Percentiles rank a stretch among this genome's conserved stretches.
Conservation (phyloP, 495 filamentous ascomycete species). For the Aspergillus ellipticus region DNA sequence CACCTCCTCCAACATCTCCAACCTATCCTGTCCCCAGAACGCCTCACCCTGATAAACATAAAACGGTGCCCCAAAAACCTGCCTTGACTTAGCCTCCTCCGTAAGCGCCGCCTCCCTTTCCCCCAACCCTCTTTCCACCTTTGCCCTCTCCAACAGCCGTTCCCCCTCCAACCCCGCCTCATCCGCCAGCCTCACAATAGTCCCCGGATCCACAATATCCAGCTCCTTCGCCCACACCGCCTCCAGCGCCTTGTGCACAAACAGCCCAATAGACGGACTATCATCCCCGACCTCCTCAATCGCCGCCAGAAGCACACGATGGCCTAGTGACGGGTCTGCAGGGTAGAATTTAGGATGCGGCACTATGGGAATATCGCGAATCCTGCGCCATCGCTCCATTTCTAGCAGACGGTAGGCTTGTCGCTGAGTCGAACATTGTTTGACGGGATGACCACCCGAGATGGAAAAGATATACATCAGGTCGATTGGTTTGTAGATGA, state of each 20-base stretch:
- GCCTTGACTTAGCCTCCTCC: slow-evolving; percentile 1
- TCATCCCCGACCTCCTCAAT: slow-evolving; percentile 10
- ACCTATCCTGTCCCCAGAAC: slow-evolving; percentile 10
- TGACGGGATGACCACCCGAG: slow-evolving; percentile 9
- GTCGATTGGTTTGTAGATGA: slow-evolving; percentile 9
- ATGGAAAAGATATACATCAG: slow-evolving; percentile 10
- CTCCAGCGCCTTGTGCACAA: slow-evolving; percentile 3
- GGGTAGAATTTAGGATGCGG: slow-evolving; percentile 17
- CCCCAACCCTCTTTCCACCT: background rate
- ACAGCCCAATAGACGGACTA: background rate
- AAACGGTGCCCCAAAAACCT: slow-evolving; percentile 7
- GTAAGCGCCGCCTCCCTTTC: slow-evolving; percentile 1
- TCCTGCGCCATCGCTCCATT: slow-evolving; percentile 17
- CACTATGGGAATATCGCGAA: slow-evolving; percentile 16
- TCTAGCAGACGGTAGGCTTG: slow-evolving; percentile 10
- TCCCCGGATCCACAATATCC: slow-evolving; percentile 2
- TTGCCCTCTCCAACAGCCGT: background rate
- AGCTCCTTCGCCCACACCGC: slow-evolving; percentile 11
- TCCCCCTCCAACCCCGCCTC: slow-evolving; percentile 2
- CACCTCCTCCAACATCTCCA: slow-evolving; percentile 10
- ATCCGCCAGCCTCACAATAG: background rate
- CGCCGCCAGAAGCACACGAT: slow-evolving; percentile 16
- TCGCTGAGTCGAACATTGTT: slow-evolving; percentile 9
- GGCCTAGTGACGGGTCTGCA: slow-evolving; percentile 16
- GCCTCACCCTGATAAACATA: background rate